These are phyloP conservation scores for Debaryomycetaceae sp. DNA, from an alignment of 1,139 yeast species.

Conservation along the genomic window DNA sequence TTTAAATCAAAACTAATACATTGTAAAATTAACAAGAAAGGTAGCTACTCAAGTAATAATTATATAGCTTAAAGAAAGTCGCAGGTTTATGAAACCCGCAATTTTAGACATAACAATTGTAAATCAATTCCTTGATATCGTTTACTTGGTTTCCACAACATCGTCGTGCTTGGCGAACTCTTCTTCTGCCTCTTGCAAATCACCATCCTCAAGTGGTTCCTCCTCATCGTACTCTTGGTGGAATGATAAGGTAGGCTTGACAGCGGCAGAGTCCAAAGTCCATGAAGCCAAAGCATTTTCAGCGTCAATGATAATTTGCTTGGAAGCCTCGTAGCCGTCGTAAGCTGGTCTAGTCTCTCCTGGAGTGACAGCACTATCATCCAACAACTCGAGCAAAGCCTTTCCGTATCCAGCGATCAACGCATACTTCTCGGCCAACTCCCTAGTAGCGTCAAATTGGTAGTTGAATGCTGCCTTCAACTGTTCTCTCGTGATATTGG, in stretches of 20 bases:
- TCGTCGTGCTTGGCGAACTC: constrained; percentile 43
- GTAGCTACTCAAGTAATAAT: neutral
- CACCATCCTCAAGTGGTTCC: constrained; percentile 55
- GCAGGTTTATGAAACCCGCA: neutral
- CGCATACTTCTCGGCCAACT: constrained; percentile 94
- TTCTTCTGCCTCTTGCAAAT: constrained; percentile 46
- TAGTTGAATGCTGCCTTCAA: constrained; percentile 96
- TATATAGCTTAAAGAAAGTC: neutral
- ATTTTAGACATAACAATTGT: neutral
- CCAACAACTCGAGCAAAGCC: constrained; percentile 91
- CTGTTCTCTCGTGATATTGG: constrained; percentile 97
- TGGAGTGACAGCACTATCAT: constrained; percentile 96
- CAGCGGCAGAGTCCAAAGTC: constrained; percentile 95
- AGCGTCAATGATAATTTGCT: constrained; percentile 95
- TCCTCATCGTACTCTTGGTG: constrained; percentile 74
- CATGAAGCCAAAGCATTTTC: constrained; percentile 94
- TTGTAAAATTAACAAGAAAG: neutral
- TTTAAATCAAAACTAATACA: neutral
- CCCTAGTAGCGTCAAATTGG: constrained; percentile 95
- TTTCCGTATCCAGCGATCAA: constrained; percentile 98
- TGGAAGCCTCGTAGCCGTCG: constrained; percentile 97
- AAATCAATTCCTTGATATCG: neutral
- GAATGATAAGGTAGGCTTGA: constrained; percentile 89
- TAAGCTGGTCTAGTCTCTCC: constrained; percentile 99
- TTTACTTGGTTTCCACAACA: constrained; percentile 9